Evolutionary conservation across 1,284 basidiomycete species (phyloP).

Genomic region (Waitea zeae): DNA sequence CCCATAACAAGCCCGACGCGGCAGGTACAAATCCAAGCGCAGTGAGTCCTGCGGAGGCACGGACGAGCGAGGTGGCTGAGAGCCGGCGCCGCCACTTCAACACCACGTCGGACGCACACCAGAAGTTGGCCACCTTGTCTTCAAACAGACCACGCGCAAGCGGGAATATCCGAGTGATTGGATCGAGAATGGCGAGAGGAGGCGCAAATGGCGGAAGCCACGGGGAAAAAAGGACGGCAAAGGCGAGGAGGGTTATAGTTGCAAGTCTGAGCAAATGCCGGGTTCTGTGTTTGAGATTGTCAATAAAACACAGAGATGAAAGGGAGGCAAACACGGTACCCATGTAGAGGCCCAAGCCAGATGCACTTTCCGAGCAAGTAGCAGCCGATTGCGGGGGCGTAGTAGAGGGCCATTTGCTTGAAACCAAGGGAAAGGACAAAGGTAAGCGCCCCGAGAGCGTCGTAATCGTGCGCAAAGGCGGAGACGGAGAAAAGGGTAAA

Average conservation of each 20-base stretch:
- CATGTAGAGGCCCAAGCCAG: conserved; percentile 43
- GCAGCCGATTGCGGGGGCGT: conserved; percentile 75
- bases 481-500: conserved; percentile 56
- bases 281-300: conserved; percentile 18
- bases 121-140: conserved; percentile 94
- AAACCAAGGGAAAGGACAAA: conserved; percentile 78
- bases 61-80: conserved; percentile 29
- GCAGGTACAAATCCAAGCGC: conserved; percentile 49
- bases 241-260: conserved; percentile 35
- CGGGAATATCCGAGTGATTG: conserved; percentile 76
- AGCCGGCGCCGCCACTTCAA: conserved; percentile 63
- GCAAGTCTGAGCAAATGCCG: conserved; percentile 57
- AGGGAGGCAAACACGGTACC: too few species aligned
- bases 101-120: conserved; percentile 83
- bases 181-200: conserved; percentile 31
- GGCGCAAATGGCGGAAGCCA: conserved; percentile 50
- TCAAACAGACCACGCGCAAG: conserved; percentile 85
- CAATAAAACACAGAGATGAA: conserved; percentile 1
- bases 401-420: conserved; percentile 95
- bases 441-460: conserved; percentile 62
- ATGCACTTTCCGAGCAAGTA: conserved; percentile 76
- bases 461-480: conserved; percentile 48
- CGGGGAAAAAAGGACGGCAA: conserved; percentile 56
- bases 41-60: conserved; percentile 38
- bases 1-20: conserved; percentile 32